Conservation (phyloP, 225 moss, liverwort and hornwort species). For the Polytrichum formosum region DNA sequence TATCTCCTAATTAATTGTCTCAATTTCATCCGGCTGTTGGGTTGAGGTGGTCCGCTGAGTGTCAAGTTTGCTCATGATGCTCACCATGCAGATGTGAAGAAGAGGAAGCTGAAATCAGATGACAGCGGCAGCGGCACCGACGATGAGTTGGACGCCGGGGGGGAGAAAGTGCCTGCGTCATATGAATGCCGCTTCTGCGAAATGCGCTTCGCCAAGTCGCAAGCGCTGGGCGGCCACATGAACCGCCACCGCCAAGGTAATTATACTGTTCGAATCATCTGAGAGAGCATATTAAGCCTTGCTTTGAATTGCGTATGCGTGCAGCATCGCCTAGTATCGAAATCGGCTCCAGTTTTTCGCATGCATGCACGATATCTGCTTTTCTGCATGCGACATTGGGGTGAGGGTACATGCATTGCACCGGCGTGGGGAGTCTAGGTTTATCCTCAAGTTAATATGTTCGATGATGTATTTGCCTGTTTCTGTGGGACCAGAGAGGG, state of each 20-base stretch:
- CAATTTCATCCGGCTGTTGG: no score
- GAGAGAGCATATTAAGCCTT: background rate
- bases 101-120: constrained; percentile 9
- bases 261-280: background rate
- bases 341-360: no score
- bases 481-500: constrained; percentile 9
- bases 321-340: no score
- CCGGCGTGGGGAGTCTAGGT: background rate
- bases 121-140: background rate
- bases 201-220: constrained; percentile 18
- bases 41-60: no score
- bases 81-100: background rate
- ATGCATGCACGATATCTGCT: no score
- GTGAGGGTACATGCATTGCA: no score
- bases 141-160: background rate
- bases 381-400: no score
- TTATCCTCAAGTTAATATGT: background rate
- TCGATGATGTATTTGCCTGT: background rate
- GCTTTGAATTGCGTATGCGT: no score
- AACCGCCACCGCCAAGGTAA: constrained; percentile 34
- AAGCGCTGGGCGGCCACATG: constrained; percentile 41
- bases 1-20: no score
- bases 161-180: background rate
- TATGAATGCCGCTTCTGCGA: constrained; percentile 29
- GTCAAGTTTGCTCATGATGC: no score